Percentiles rank a stretch among this genome's conserved stretches.
phyloP scores from a whole-genome alignment of 2,329 filamentous ascomycete species.

The Gaeumannomyces tritici region DNA sequence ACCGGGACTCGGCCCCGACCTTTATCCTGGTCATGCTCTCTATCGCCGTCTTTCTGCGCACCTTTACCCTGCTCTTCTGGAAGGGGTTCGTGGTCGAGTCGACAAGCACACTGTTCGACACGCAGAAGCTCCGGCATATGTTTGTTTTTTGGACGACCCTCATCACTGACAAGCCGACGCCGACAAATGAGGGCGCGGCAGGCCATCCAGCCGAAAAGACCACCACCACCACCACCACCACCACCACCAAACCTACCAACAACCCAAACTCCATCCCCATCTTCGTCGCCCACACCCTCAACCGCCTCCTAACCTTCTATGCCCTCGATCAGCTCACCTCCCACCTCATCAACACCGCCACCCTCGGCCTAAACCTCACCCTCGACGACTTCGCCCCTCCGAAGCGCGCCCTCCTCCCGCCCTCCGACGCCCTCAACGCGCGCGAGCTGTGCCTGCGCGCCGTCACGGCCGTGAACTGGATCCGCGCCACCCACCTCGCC shows the following conservation, averaged over 20 bases:
- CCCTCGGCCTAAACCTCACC: background rate
- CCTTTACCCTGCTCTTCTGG: background rate
- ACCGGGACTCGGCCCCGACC: background rate
- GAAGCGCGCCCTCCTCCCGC: background rate
- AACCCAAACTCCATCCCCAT: background rate
- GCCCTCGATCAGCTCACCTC: background rate
- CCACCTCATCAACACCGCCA: background rate
- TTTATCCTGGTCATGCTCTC: background rate
- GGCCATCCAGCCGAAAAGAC: background rate
- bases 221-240: background rate
- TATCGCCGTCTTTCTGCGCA: background rate
- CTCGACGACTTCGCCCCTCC: background rate
- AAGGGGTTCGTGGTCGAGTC: background rate
- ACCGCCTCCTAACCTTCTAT: background rate
- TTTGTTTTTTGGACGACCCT: background rate
- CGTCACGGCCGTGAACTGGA: background rate
- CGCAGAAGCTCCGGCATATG: background rate
- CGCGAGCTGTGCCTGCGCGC: background rate
- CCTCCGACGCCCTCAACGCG: background rate
- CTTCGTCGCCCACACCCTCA: background rate
- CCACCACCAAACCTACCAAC: background rate
- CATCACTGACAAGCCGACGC: background rate
- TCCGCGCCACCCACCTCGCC: background rate
- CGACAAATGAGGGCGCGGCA: background rate
- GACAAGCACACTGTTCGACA: background rate